Conservation (phyloP, 139 green algal genomes). For the Trebouxia sp. region DNA sequence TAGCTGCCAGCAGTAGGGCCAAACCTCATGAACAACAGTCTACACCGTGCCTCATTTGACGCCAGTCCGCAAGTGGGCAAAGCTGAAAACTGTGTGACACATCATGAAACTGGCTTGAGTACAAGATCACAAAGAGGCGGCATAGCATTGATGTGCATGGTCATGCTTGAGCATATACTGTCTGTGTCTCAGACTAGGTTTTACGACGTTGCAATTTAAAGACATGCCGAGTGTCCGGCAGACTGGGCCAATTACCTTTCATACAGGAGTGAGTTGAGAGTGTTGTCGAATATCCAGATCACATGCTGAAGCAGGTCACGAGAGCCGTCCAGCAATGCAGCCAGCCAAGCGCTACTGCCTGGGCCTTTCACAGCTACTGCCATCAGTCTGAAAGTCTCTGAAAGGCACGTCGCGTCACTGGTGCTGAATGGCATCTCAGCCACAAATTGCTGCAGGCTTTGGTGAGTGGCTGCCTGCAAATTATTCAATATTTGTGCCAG, state of each 20-base stretch:
- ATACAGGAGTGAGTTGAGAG: not conserved
- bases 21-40: not conserved
- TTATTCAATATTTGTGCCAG: too few species aligned
- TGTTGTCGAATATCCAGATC: slow-evolving; percentile 10
- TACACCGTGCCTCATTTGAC: too few species aligned
- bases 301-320: not conserved
- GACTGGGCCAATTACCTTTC: slow-evolving; percentile 9
- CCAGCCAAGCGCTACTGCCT: not conserved
- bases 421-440: not conserved
- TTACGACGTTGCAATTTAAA: too few species aligned
- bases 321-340: not conserved
- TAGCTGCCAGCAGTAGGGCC: not conserved
- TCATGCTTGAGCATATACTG: too few species aligned
- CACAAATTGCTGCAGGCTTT: not conserved
- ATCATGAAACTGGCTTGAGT: too few species aligned
- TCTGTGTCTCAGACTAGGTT: too few species aligned
- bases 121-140: too few species aligned
- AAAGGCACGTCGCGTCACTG: not conserved
- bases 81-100: too few species aligned
- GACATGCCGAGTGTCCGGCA: too few species aligned
- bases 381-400: not conserved
- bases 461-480: not conserved
- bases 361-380: not conserved
- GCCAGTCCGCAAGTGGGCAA: too few species aligned
- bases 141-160: too few species aligned